Conservation (phyloP, 2,329 filamentous ascomycete genomes). For the Arthrobotrys entomopaga region DNA sequence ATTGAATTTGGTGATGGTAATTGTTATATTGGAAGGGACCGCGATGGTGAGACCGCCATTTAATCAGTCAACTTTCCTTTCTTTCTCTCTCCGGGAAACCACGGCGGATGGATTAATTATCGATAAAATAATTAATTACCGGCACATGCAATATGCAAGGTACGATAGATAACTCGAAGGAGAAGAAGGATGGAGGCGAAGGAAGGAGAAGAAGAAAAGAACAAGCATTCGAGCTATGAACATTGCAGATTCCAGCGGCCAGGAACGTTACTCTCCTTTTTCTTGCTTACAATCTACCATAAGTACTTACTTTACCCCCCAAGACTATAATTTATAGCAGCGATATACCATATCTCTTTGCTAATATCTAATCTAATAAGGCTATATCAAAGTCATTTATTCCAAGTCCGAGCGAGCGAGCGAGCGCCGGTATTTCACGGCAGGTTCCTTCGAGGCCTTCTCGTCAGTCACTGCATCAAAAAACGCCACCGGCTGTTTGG, state of each 20-base stretch:
- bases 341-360: constrained; percentile 2
- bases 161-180: not conserved
- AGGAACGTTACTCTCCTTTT: constrained; percentile 12
- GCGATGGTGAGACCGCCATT: constrained; percentile 18
- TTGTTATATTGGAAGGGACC: not conserved
- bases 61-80: no score
- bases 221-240: not conserved
- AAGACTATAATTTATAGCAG: not conserved
- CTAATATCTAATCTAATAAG: not conserved
- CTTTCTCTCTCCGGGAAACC: not conserved
- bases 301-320: no score
- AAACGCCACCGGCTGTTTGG: no score
- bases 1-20: not conserved
- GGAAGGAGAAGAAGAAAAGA: not conserved
- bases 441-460: no score
- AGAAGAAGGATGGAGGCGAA: not conserved
- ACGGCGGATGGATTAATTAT: not conserved
- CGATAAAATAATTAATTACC: no score
- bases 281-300: constrained; percentile 10
- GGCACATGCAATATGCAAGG: constrained; percentile 30
- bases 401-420: no score
- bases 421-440: no score
- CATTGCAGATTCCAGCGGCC: not conserved
- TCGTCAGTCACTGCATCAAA: no score
- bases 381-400: no score